Base-by-base conservation (phyloP, 257 asterid species). In the Jaltomata sinuosa region DNA sequence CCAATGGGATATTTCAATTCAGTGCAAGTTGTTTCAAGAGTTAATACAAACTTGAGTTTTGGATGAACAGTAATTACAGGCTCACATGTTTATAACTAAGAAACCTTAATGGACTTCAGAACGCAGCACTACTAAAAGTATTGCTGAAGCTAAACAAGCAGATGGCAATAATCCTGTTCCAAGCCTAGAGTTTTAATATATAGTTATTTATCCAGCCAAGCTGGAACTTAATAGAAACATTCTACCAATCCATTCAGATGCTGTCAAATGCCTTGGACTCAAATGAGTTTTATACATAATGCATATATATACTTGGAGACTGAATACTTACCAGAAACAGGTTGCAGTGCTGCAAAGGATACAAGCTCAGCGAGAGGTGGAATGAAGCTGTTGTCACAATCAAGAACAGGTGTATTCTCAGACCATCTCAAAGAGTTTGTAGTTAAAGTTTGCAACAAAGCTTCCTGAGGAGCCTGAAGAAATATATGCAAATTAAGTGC, bases 331-430 rank as follows among this genome's bases (percentile, higher is more conserved):
- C 97, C 97, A 74, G 97, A 91, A 82, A 92, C 87, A 68, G 93
- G 93, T 87, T 95, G 97, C 67, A 92, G 87, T 15, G 94, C 98
- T 49, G 93, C 92, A 88, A 93, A 95, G 83, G 97, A 95, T 83
- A 93, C 86, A 76, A 91, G 94, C 87, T 93, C 97, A 50, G 93
- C 86, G 4, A 85, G 83, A 80, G 92, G 83, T 25, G 97, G 98
- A 87, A 94, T 54, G 85, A 90, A 93, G 84, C 89, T 89, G 67
- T 82, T 61, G 34, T 61, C 84, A 59, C 85, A 87, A 72, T 91
- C 96, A 84, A 88, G 84, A 9, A 83, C 22, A 53, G 84, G 86
- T 68, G 89, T 87, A 86, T 86, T 94, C 87, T 93, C 94, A 12
- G 95, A 95, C 98, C 98, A 94, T 57, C 79, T 40, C 42, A 94